These are phyloP conservation scores for Raddia distichophylla DNA, from an alignment of 176 grass and related monocot species.

Conservation along the genomic window DNA sequence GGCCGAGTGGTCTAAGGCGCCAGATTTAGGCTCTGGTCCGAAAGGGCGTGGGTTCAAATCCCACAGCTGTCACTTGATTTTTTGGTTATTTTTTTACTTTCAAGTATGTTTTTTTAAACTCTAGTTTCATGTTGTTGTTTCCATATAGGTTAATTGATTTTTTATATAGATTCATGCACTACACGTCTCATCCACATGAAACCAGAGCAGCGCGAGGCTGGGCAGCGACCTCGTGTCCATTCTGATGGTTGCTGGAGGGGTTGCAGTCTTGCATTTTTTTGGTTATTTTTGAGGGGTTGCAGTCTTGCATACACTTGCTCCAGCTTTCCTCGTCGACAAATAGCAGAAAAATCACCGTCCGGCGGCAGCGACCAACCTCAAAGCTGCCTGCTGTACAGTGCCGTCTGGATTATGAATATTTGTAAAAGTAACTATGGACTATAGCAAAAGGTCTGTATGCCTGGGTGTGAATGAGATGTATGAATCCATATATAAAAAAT, in stretches of 20 bases:
- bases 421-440: neutral
- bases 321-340: neutral
- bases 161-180: too few species aligned
- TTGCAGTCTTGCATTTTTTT: neutral
- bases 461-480: neutral
- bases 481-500: neutral
- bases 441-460: neutral
- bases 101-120: too few species aligned
- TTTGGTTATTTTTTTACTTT: too few species aligned
- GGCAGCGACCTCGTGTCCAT: neutral
- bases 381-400: neutral
- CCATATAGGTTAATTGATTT: too few species aligned
- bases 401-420: neutral
- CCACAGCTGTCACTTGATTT: conserved; percentile 64
- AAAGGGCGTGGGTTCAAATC: conserved; percentile 99
- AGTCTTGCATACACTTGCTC: neutral
- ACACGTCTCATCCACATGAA: neutral
- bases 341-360: neutral
- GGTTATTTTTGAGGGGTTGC: neutral
- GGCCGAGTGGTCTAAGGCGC: conserved; percentile 99
- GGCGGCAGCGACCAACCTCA: neutral
- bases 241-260: neutral
- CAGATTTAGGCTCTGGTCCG: conserved; percentile 99
- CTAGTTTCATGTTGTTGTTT: too few species aligned
- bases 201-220: neutral